Conservation (phyloP, 305 asterid genomes). For the Fraxinus greggii region DNA sequence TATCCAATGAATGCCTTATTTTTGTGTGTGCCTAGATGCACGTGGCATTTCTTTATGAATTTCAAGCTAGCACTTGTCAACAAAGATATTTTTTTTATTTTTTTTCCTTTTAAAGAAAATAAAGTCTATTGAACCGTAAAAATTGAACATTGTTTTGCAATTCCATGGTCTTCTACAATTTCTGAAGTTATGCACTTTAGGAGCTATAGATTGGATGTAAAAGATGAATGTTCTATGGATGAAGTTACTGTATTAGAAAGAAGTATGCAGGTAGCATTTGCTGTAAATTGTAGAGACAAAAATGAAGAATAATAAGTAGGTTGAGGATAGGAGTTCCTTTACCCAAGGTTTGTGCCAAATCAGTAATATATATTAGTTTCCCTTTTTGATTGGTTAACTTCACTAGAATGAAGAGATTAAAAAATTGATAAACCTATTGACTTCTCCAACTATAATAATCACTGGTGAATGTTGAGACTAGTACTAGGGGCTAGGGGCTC, state of each 20-base stretch:
- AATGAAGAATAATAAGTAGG: neutral
- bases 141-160: neutral
- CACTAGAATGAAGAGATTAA: neutral
- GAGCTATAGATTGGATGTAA: neutral
- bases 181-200: neutral
- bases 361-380: neutral
- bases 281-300: neutral
- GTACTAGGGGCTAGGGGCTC: neutral
- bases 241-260: neutral
- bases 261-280: neutral
- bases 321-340: neutral
- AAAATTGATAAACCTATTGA: neutral
- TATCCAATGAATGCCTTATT: neutral
- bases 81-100: neutral
- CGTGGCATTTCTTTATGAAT: neutral
- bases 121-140: neutral
- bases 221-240: neutral
- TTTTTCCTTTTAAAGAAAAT: neutral
- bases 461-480: neutral
- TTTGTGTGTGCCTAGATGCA: neutral
- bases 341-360: neutral
- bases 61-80: neutral
- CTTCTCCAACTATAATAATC: neutral
- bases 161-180: neutral
- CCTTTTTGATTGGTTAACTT: neutral